Evolutionary conservation across 2,329 filamentous ascomycete species (phyloP).

Genomic region (Talaromyces rugulosus): DNA sequence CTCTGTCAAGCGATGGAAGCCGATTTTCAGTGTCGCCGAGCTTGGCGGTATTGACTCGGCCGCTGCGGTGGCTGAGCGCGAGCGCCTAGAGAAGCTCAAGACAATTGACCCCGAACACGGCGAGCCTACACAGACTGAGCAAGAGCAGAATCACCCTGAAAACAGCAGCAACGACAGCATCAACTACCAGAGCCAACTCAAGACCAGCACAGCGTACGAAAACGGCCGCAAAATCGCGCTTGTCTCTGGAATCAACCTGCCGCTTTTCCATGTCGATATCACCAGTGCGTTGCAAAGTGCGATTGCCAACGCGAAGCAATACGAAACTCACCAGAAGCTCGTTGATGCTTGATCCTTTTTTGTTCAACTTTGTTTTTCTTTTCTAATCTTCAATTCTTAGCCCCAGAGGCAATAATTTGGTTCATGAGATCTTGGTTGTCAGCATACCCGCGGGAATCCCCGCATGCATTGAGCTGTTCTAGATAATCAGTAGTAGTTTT

Average conservation of each 20-base stretch:
- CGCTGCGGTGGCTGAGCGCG: conserved; percentile 62
- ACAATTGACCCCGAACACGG: conserved; percentile 30
- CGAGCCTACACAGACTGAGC: conserved; percentile 26
- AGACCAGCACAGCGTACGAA: conserved; percentile 46
- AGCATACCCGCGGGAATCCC: conserved; percentile 12
- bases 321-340: not conserved
- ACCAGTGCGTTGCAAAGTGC: conserved; percentile 85
- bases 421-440: not conserved
- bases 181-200: conserved; percentile 43
- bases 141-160: conserved; percentile 24
- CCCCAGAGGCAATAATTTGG: not conserved
- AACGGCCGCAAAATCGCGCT: conserved; percentile 49
- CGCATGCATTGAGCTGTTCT: conserved; percentile 10
- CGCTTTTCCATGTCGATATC: conserved; percentile 90
- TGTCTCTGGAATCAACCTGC: conserved; percentile 81
- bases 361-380: not conserved
- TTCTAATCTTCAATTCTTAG: not conserved
- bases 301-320: conserved; percentile 59
- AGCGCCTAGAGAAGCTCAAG: conserved; percentile 44
- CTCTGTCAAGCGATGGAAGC: conserved; percentile 71
- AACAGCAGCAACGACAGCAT: conserved; percentile 23
- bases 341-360: conserved; percentile 1
- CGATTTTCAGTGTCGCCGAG: conserved; percentile 92
- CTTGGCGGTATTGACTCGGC: conserved; percentile 69
- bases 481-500: not conserved